Percentiles rank a stretch among this genome's conserved stretches.
phyloP scores from a whole-genome alignment of 306 rosid species.

The Herpetospermum pedunculosum region DNA sequence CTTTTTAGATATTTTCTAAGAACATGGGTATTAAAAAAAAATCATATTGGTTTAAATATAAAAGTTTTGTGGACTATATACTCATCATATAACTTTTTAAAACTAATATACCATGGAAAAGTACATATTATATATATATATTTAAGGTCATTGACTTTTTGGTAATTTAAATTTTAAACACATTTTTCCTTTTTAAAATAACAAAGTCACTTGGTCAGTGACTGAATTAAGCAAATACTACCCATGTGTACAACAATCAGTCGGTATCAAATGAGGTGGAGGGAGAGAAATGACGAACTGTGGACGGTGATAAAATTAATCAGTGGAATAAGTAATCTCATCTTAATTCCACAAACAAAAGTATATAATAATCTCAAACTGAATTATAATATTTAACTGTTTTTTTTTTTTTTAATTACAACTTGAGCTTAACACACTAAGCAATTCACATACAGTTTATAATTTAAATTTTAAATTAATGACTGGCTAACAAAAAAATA shows the following conservation, averaged over 20 bases:
- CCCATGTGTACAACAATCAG: neutral
- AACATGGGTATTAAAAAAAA: too few relatives aligned
- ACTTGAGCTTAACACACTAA: too few relatives aligned
- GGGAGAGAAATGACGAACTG: neutral
- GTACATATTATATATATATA: too few relatives aligned
- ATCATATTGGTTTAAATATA: neutral
- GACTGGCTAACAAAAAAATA: too few relatives aligned
- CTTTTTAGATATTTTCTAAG: too few relatives aligned
- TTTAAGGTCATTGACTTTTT: neutral
- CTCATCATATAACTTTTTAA: neutral
- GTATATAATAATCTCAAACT: neutral
- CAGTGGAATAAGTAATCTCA: neutral
- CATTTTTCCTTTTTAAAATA: neutral
- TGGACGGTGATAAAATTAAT: conserved; percentile 1
- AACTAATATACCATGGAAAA: neutral
- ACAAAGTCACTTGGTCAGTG: neutral
- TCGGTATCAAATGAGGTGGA: neutral
- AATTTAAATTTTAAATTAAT: too few relatives aligned
- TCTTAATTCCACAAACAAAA: neutral
- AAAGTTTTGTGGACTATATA: neutral
- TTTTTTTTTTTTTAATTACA: too few relatives aligned
- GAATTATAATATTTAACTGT: too few relatives aligned
- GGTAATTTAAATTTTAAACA: neutral
- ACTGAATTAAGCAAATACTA: neutral
- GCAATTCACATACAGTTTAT: too few relatives aligned